phyloP scores from a whole-genome alignment of 345 rosid species.

The Syzygium jambos region DNA sequence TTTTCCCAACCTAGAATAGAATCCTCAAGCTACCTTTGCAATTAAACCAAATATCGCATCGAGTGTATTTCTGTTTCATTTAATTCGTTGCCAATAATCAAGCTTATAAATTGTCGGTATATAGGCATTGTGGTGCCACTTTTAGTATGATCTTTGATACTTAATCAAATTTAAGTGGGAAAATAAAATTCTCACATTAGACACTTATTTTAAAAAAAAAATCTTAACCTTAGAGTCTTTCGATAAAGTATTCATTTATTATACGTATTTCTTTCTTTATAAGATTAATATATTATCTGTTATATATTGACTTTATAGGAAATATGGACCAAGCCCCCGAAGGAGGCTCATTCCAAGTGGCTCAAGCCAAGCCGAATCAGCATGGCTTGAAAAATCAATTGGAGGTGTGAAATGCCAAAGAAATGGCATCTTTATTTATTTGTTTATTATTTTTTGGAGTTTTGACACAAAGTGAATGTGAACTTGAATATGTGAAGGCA shows the following conservation, averaged over 20 bases:
- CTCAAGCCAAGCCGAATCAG: not conserved
- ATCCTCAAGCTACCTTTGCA: not conserved
- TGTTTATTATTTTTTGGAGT: not conserved
- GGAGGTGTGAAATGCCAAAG: not conserved
- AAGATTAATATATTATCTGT: not conserved
- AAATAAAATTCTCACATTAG: not conserved
- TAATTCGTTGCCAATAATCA: too few species aligned
- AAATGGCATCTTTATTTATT: not conserved
- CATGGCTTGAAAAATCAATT: not conserved
- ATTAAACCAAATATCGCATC: not conserved
- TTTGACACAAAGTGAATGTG: not conserved
- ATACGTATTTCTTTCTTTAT: fast-evolving
- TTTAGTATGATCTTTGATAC: not conserved
- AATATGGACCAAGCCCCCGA: not conserved
- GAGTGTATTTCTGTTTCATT: not conserved
- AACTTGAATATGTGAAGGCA: not conserved
- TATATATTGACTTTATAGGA: not conserved
- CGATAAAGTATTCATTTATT: not conserved
- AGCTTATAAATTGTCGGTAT: too few species aligned
- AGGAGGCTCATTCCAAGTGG: not conserved
- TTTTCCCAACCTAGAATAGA: not conserved
- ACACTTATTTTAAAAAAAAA: not conserved
- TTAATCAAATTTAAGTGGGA: not conserved
- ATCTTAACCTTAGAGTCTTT: too few species aligned
- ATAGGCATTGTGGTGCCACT: too few species aligned